Base-by-base conservation (phyloP, 1,139 yeast genomes). In the Taiozyma sp. region DNA sequence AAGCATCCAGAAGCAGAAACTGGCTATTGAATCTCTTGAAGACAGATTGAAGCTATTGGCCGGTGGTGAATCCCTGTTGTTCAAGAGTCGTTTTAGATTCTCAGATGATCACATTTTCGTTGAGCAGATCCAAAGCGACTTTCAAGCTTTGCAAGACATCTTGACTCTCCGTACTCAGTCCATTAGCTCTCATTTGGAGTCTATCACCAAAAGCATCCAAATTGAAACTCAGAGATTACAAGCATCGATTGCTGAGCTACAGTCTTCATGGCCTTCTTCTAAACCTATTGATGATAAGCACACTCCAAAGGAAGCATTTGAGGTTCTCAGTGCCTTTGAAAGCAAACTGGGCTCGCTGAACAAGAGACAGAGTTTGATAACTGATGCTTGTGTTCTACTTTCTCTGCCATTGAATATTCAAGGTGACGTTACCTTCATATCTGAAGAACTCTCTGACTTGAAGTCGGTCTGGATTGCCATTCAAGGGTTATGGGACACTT, bases 391-490 rank as follows among this genome's bases (percentile, higher is more conserved):
- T 0, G 55, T 56, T 1, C 64, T 72, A 1, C 64, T 88, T 40
- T 68, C 70, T 4, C 53, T 83, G 1, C 72, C 78, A 0, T 60
- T 74, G 5, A 57, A 60, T 0, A 48, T 69, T 0, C 58, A 65
- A 3, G 65, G 67, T 3, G 69, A 69, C 10, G 57, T 82, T 4
- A 53, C 63, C 0, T 61, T 61, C 0, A 64, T 76, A 0, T 44
- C 68, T 3, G 77, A 73, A 13, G 96, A 89, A 56, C 69, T 88
- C 1, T 57, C 66, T 0, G 89, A 84, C 50, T 74, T 86, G 51
- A 76, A 73, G 52, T 63, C 76, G 0, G 90, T 87, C 1, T 90
- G 96, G 96, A 64, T 75, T 1, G 75, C 87, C 0, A 73, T 90
- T 14, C 78, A 80, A 49, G 68, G 75, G 0, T 68, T 87, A 1